Base-by-base conservation (phyloP, 306 rosid genomes). In the Sechiopsis laciniata region DNA sequence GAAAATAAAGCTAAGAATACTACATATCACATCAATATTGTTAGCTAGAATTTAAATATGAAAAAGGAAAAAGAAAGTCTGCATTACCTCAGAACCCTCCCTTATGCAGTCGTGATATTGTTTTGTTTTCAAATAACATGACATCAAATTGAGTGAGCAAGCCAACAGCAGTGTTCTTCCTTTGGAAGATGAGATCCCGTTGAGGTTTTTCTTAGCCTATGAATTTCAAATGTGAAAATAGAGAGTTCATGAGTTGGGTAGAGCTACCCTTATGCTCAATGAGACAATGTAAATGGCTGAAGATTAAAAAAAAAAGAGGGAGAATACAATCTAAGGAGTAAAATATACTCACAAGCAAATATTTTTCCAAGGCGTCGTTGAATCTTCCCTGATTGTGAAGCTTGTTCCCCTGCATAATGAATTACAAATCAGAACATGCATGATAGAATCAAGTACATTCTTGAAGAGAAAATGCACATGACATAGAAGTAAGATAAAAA, bases 101-200 rank as follows among this genome's bases (percentile, higher is more conserved):
- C 78, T 77, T 78, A 91, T 56, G 78, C 99, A 95, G 66, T 95
- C 96, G 52, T 84, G 83, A 74, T 86, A 91, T 82, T 89, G 89
- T 72, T 50, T 79, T 75, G 92, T 91, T 86, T 91, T 95, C 86
- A 95, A 82, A 89, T 89, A 91, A 80, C 99, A 95, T 71, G 97
- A 88, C 97, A 91, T 95, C 89, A 84, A 83, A 83, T 95, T 95
- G 75, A 91, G 99, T 2, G 99, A 91, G 85, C 97, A 88, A 10
- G 99, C 99, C 89, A 84, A 71, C 81, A 77, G 80, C 78, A 95
- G 85, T 54, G 85, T 72, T 78, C 78, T 87, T 80, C 96, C 91
- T 84, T 86, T 85, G 37, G 86, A 85, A 42, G 92, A 80, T 79
- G 95, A 88, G 79, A 85, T 75, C 20, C 82, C 87, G 75, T 76